Conservation (phyloP, 2,329 filamentous ascomycete genomes). For the Aspergillus sp. region DNA sequence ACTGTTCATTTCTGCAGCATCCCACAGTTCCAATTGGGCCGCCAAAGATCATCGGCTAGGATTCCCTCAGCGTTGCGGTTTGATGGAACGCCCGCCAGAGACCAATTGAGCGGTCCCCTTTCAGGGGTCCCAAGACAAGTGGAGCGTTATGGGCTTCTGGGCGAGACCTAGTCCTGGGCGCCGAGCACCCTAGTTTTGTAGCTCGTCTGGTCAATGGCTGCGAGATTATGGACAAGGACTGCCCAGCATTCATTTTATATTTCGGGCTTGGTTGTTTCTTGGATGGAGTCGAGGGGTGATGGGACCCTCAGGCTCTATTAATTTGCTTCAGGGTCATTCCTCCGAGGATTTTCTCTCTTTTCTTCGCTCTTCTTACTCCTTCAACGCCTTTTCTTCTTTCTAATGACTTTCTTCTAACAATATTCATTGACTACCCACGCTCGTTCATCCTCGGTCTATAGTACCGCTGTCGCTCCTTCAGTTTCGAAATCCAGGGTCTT, state of each 20-base stretch:
- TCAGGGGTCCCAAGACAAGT: slow-evolving; percentile 2
- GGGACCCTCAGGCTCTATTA: not conserved
- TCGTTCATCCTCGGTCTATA: slow-evolving; percentile 17
- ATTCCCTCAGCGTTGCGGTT: slow-evolving; percentile 1
- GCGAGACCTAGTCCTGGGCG: slow-evolving; percentile 3
- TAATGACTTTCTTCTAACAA: not conserved
- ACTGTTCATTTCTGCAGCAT: not conserved
- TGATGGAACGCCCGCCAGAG: slow-evolving; percentile 4
- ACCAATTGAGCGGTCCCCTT: slow-evolving; percentile 3
- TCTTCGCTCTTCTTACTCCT: slow-evolving; percentile 8
- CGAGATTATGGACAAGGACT: not conserved
- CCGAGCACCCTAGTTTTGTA: slow-evolving; percentile 17
- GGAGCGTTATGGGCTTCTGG: slow-evolving; percentile 1
- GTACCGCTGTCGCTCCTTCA: slow-evolving; percentile 15
- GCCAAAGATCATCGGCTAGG: not conserved
- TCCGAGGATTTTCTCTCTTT: not conserved
- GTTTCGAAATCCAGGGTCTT: slow-evolving; percentile 10
- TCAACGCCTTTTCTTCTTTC: slow-evolving; percentile 11
- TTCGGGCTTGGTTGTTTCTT: slow-evolving; percentile 2
- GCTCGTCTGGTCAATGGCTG: slow-evolving; percentile 15
- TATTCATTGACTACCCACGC: slow-evolving; percentile 11
- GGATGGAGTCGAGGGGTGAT: slow-evolving; percentile 4
- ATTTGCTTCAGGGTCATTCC: not conserved
- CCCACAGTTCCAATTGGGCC: not conserved
- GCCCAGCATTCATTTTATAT: not conserved